A percentile compares a stretch with the other conserved stretches of the same genome.
These are phyloP conservation scores for Phytophthora brassicae DNA, from an alignment of 352 stramenopile genomes.

Conservation along the genomic window DNA sequence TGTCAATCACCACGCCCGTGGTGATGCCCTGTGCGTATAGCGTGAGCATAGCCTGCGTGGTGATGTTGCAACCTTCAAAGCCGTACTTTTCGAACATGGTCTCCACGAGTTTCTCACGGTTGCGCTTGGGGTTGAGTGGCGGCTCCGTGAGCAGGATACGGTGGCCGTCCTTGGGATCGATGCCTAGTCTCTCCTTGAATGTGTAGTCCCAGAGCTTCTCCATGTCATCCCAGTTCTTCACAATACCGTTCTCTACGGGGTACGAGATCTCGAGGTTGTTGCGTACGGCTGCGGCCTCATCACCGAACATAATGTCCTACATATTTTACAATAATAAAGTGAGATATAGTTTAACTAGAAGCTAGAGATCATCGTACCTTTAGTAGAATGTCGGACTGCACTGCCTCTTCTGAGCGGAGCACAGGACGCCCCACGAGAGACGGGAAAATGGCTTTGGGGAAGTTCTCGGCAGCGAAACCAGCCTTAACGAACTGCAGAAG, in stretches of 20 bases:
- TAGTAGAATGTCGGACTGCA: slow-evolving; percentile 84
- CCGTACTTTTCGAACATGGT: slow-evolving; percentile 95
- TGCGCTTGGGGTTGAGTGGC: slow-evolving; percentile 91
- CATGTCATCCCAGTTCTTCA: slow-evolving; percentile 98
- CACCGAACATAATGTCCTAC: slow-evolving; percentile 95
- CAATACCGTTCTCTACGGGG: slow-evolving; percentile 95
- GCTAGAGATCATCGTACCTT: slow-evolving; percentile 67
- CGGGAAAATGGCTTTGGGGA: slow-evolving; percentile 94
- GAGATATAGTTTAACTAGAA: too few relatives aligned
- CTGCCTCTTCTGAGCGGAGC: slow-evolving; percentile 91
- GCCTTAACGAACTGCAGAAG: slow-evolving; percentile 86
- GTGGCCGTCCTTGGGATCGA: slow-evolving; percentile 63
- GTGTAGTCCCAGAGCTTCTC: slow-evolving; percentile 97
- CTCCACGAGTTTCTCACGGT: slow-evolving; percentile 91
- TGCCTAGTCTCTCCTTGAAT: slow-evolving; percentile 90
- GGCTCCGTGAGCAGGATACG: slow-evolving; percentile 93
- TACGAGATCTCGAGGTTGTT: slow-evolving; percentile 89
- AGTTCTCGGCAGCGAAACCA: slow-evolving; percentile 95
- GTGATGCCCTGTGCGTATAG: slow-evolving; percentile 91
- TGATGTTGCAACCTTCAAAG: slow-evolving; percentile 90
- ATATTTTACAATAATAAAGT: too few relatives aligned
- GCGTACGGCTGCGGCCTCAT: slow-evolving; percentile 89
- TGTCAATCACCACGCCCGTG: slow-evolving; percentile 93
- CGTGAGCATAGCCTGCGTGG: slow-evolving; percentile 93
- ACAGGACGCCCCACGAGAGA: slow-evolving; percentile 94